Base-by-base conservation (phyloP, 1,284 basidiomycete species). In the Trametes sp. region DNA sequence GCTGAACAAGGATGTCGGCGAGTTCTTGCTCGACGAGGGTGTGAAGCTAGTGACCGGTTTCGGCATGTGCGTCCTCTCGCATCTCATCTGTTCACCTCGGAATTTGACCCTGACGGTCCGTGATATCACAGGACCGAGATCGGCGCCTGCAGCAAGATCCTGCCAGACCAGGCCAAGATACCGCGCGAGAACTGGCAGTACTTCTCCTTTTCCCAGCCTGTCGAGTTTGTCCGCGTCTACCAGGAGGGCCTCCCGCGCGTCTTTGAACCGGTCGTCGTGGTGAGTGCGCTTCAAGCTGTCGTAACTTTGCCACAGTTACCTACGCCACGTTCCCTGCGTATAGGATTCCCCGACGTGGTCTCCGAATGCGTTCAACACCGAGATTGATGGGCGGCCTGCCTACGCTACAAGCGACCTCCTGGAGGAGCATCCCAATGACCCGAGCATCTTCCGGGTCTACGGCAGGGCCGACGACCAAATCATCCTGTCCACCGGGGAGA, bases 391-490 rank as follows among this genome's bases (percentile, higher is more conserved):
- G 5, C 50, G 62, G 13, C 69, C 72, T 26, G 78, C 74, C 8
- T 79, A 74, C 57, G 71, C 75, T 13, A 78, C 82, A 2, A 78
- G 75, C 26, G 84, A 85, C 69, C 67, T 85, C 4, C 64, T 84
- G n/a, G 55, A 74, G 1, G 78, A 75, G 19, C 84, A 86, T 66
- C 82, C 84, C 1, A 79, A 77, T 0, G 79, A 79, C 42, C 70
- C 74, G 4, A 76, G 77, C 10, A 72, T 75, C 16, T 85, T 79
- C 78, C 80, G 78, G 59, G 73, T 84, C 14, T 76, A 72, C 41
- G 84, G 84, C 0, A 75, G 85, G 10, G 73, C 74, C 4, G 84
- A 86, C 61, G 84, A 86, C 64, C 83, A 84, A 63, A 82, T 86
- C 38, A 82, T 85, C 68, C 79, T 82, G 53, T 78, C 74, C 11